phyloP scores from a whole-genome alignment of 139 green algal genomes.

The Chlorella sorokiniana region DNA sequence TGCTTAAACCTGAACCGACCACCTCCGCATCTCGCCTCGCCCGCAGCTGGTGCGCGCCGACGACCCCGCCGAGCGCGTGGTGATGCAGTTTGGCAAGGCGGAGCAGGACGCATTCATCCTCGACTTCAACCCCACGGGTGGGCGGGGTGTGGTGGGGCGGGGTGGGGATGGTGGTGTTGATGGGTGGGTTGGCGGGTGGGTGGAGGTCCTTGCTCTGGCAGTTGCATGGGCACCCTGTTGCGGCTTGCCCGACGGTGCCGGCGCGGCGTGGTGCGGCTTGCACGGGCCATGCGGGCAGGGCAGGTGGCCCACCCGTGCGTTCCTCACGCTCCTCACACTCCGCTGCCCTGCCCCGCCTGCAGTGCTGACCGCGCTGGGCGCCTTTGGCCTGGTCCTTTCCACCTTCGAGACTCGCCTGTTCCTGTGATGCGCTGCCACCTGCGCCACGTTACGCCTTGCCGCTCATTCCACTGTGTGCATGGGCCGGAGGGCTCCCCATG shows the following conservation, averaged over 20 bases:
- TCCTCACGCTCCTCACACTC: neutral
- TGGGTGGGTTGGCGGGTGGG: no score
- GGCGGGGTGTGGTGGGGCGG: neutral
- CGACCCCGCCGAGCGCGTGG: constrained; percentile 66
- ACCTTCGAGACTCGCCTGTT: constrained; percentile 94
- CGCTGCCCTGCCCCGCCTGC: neutral
- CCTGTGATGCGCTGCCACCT: constrained; percentile 20
- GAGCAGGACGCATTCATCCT: constrained; percentile 91
- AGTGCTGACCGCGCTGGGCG: constrained; percentile 81
- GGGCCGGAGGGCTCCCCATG: no score
- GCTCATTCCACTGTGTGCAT: no score
- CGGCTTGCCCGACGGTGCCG: no score
- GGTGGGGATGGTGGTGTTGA: neutral
- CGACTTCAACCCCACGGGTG: constrained; percentile 80
- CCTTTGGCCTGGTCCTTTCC: constrained; percentile 91
- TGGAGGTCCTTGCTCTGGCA: no score
- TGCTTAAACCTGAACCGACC: neutral
- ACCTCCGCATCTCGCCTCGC: neutral
- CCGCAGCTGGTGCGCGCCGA: constrained; percentile 44
- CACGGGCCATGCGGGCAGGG: no score
- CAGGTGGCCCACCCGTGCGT: neutral
- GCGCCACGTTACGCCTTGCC: no score
- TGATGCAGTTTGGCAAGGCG: constrained; percentile 95
- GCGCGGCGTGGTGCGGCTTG: no score
- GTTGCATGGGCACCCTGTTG: no score